Base-by-base conservation (phyloP, 768 basidiomycete genomes). In the Exidia glandulosa region DNA sequence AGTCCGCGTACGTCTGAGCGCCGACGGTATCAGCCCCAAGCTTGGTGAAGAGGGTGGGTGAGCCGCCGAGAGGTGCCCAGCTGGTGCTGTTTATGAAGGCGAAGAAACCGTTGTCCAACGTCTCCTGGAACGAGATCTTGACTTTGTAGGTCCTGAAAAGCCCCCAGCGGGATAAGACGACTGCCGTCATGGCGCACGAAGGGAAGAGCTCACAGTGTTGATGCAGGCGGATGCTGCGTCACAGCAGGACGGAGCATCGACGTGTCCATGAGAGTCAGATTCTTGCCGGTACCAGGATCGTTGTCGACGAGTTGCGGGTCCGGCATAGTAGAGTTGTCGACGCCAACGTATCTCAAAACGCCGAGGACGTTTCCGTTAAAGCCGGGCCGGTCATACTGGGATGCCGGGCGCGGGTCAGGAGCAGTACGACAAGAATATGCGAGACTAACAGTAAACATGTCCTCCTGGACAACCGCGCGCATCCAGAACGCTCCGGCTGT, bases 401-500 rank as follows among this genome's bases (percentile, higher is more conserved):
- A 32, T 27, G 27, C 9, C 47, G 34, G 45, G 16, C n/a, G 29
- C 32, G n/a, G 47, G 33, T 14, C 55, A 27, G 33, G 37, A 48
- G 57, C 29, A 60, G 23, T 27, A 25, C 27, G 31, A 54, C n/a
- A 41, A 10, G 19, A 55, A 37, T 45, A 34, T 13, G 56, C 34
- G 54, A 56, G 31, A 37, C 27, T 27, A 16, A 50, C 54, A n/a
- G 67, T 70, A 66, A 72, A 74, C 67, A 72, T 72, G 54, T 66
- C 66, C 50, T 59, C 66, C 52, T 76, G 74, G 62, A 78, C 64
- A 41, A 69, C 71, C 10, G 73, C 73, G 27, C 77, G 73, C 63
- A 79, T 70, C 73, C 72, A 75, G 64, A 68, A 74, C 48, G 66
- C 63, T 25, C 71, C 72, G 31, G 57, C 64, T 5, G 73, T 75